Evolutionary conservation across 768 basidiomycete genomes (phyloP).

Genomic region (Tricholoma matsutake): DNA sequence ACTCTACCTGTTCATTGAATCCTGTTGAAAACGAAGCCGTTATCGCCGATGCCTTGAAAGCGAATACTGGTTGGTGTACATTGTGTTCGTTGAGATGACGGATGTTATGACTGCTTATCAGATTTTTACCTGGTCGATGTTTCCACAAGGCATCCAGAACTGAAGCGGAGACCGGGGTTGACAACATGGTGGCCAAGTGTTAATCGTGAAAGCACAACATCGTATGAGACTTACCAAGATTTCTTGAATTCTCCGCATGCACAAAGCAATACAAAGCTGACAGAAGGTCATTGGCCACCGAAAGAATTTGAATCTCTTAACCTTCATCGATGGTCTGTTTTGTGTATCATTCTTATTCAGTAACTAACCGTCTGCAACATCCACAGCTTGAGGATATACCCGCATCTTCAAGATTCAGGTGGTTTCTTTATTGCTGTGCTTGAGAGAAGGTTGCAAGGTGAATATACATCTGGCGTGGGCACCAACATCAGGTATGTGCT

Average conservation of each 20-base stretch:
- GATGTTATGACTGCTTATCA: constrained; percentile 17
- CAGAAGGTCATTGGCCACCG: constrained; percentile 80
- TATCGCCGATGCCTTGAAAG: constrained; percentile 75
- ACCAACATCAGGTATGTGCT: constrained; percentile 16
- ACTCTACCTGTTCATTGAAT: constrained; percentile 97
- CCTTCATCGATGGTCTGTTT: constrained; percentile 68
- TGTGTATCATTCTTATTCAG: not conserved
- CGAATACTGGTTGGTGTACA: constrained; percentile 31
- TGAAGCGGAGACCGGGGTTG: constrained; percentile 75
- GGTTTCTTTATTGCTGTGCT: constrained; percentile 97
- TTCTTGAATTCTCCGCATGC: constrained; percentile 50
- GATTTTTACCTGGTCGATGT: constrained; percentile 82
- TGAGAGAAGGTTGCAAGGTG: constrained; percentile 39
- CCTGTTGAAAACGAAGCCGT: constrained; percentile 98
- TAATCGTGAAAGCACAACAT: constrained; percentile 46
- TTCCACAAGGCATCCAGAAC: constrained; percentile 63
- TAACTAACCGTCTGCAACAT: not conserved
- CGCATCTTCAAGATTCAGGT: constrained; percentile 94
- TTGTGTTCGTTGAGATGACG: not conserved
- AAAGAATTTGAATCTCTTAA: constrained; percentile 55
- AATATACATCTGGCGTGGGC: not conserved
- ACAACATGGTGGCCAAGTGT: constrained; percentile 75
- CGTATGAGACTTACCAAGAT: constrained; percentile 58
- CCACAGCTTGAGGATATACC: constrained; percentile 81
- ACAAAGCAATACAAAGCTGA: constrained; percentile 57